These are phyloP conservation scores for Geotrichum klebahnii DNA, from an alignment of 1,139 yeast genomes.

Conservation along the genomic window DNA sequence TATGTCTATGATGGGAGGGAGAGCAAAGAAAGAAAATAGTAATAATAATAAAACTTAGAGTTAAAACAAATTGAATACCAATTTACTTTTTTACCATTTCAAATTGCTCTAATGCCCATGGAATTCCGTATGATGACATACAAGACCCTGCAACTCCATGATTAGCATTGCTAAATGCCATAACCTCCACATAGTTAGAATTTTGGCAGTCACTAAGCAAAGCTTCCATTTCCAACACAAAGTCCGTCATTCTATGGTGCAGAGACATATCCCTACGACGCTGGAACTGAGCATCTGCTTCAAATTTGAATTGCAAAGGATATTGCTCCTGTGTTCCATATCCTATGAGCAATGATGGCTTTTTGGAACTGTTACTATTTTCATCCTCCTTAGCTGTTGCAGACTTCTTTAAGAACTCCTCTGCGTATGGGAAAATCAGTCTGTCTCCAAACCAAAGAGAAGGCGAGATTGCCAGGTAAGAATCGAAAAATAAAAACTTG, in stretches of 20 bases:
- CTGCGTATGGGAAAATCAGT: slow-evolving; percentile 5
- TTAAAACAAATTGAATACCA: too few species aligned
- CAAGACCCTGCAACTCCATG: slow-evolving; percentile 15
- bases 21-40: too few species aligned
- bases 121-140: slow-evolving; percentile 13
- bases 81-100: slow-evolving; percentile 1
- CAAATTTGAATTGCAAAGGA: slow-evolving; percentile 12
- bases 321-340: slow-evolving; percentile 18
- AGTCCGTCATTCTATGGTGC: slow-evolving; percentile 17
- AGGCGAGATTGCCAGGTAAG: slow-evolving; percentile 15
- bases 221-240: slow-evolving; percentile 10
- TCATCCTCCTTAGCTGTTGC: too few species aligned
- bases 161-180: slow-evolving; percentile 13
- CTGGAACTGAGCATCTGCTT: slow-evolving; percentile 11
- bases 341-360: slow-evolving; percentile 9
- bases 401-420: slow-evolving; percentile 1
- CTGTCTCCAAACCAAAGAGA: slow-evolving; percentile 16
- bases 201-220: background rate
- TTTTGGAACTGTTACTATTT: background rate
- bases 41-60: too few species aligned
- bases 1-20: background rate
- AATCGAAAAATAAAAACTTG: slow-evolving; percentile 5
- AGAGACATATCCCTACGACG: slow-evolving; percentile 10
- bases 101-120: slow-evolving; percentile 9
- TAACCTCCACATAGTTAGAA: slow-evolving; percentile 5